A percentile compares a stretch with the other conserved stretches of the same genome.
These are phyloP conservation scores for Neopestalotiopsis sp. DNA, from an alignment of 2,329 filamentous ascomycete genomes.

Conservation along the genomic window DNA sequence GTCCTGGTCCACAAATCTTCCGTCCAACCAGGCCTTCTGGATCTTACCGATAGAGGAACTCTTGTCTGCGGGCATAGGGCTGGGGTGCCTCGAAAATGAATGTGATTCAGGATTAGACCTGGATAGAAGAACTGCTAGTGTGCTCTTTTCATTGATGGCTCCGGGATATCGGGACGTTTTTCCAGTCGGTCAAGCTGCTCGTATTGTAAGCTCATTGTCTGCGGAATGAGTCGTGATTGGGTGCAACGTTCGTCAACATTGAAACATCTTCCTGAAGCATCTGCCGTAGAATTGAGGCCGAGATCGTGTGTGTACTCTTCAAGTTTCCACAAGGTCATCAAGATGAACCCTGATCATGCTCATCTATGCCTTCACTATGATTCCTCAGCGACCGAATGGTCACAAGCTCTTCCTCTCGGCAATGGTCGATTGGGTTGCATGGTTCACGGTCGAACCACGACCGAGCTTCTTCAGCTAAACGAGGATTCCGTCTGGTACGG, in stretches of 20 bases:
- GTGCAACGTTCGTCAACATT: background rate
- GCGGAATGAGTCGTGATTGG: background rate
- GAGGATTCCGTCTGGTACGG: slow-evolving; percentile 56
- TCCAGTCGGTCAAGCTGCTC: background rate
- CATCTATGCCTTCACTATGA: slow-evolving; percentile 14
- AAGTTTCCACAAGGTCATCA: background rate
- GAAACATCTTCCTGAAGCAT: background rate
- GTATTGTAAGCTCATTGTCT: background rate
- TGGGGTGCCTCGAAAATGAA: background rate
- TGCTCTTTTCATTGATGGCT: background rate
- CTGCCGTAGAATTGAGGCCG: background rate
- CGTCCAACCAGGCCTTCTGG: slow-evolving; percentile 15
- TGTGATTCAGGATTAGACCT: background rate
- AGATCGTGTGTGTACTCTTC: background rate
- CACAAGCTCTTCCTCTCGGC: slow-evolving; percentile 50
- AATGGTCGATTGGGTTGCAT: slow-evolving; percentile 52
- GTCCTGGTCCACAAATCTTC: slow-evolving; percentile 15
- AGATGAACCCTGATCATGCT: slow-evolving; percentile 8
- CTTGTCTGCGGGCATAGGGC: background rate
- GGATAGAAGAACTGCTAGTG: background rate
- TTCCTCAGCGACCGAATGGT: slow-evolving; percentile 9
- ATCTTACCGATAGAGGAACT: slow-evolving; percentile 6
- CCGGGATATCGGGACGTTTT: slow-evolving; percentile 13
- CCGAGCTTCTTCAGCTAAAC: slow-evolving; percentile 51
- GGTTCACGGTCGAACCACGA: slow-evolving; percentile 49